Evolutionary conservation across 768 basidiomycete genomes (phyloP).

Genomic region (Leccinum obscurum): DNA sequence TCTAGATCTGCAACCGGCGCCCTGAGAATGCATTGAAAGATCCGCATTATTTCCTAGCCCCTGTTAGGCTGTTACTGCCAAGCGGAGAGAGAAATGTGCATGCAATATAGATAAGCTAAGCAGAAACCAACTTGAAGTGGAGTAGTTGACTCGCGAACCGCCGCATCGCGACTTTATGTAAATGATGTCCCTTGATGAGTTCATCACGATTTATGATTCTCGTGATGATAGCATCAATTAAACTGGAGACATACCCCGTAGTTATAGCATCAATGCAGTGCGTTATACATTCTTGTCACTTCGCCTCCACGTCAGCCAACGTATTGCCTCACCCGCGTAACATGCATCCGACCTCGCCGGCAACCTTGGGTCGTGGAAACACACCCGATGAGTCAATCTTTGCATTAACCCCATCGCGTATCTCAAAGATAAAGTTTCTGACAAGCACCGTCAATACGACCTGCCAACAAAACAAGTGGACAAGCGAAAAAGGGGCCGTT

Average conservation of each 20-base stretch:
- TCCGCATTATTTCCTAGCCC: too few species aligned
- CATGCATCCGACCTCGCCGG: constrained; percentile 23
- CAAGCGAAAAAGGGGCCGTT: neutral
- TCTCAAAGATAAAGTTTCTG: constrained; percentile 37
- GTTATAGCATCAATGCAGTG: neutral
- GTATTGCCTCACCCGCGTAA: constrained; percentile 20
- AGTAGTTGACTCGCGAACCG: too few species aligned
- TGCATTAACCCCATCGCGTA: constrained; percentile 37
- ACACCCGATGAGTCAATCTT: constrained; percentile 8
- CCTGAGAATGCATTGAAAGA: too few species aligned
- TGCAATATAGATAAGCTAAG: too few species aligned
- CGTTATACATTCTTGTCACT: neutral
- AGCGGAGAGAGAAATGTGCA: too few species aligned
- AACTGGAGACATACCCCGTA: neutral
- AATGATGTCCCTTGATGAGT: too few species aligned
- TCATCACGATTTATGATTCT: too few species aligned
- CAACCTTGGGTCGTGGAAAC: constrained; percentile 10
- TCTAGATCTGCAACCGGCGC: too few species aligned
- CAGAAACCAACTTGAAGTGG: too few species aligned
- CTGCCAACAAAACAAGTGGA: constrained; percentile 24
- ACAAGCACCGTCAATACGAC: constrained; percentile 44
- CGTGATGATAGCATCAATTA: too few species aligned
- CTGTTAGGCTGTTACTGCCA: too few species aligned
- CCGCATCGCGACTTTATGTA: too few species aligned
- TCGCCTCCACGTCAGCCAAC: neutral